Evolutionary conservation across 139 green algal genomes (phyloP).

Genomic region (Diplosphaera chodatii): DNA sequence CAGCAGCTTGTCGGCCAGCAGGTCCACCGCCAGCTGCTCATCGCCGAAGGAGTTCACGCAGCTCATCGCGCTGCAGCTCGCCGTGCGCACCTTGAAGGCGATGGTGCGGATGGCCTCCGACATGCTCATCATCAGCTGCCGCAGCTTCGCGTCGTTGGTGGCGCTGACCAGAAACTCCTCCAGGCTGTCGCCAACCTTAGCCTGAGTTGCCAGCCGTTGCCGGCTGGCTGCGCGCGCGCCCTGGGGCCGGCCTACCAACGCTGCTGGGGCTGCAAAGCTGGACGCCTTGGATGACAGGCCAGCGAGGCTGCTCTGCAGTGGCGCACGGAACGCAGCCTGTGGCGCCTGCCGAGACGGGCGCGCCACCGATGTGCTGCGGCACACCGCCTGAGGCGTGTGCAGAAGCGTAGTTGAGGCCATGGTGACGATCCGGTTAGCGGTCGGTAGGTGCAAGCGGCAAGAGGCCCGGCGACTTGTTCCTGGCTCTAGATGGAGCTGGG

Average conservation of each 20-base stretch:
- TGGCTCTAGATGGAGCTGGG: not conserved
- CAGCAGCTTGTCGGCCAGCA: conserved; percentile 89
- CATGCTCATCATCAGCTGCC: conserved; percentile 88
- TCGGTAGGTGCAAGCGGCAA: not conserved
- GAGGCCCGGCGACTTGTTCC: not conserved
- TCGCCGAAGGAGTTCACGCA: conserved; percentile 95
- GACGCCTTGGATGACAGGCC: not conserved
- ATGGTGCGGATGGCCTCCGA: conserved; percentile 88
- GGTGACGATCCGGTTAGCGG: not conserved
- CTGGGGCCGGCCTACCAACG: not conserved
- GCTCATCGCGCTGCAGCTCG: conserved; percentile 74
- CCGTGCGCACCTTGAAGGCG: conserved; percentile 90
- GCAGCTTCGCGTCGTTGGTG: conserved; percentile 80
- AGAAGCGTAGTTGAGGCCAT: not conserved
- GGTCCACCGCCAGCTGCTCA: conserved; percentile 90
- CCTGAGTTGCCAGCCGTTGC: not conserved
- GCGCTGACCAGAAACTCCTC: conserved; percentile 86
- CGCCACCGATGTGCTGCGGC: not conserved
- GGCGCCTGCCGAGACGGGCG: not conserved
- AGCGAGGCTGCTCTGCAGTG: not conserved
- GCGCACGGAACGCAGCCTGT: not conserved
- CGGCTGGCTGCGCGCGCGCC: not conserved
- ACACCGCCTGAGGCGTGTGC: not conserved
- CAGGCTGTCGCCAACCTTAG: conserved; percentile 68
- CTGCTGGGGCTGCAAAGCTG: not conserved